Base-by-base conservation (phyloP, 169 alveolate species). In the Plasmodium sp. region DNA sequence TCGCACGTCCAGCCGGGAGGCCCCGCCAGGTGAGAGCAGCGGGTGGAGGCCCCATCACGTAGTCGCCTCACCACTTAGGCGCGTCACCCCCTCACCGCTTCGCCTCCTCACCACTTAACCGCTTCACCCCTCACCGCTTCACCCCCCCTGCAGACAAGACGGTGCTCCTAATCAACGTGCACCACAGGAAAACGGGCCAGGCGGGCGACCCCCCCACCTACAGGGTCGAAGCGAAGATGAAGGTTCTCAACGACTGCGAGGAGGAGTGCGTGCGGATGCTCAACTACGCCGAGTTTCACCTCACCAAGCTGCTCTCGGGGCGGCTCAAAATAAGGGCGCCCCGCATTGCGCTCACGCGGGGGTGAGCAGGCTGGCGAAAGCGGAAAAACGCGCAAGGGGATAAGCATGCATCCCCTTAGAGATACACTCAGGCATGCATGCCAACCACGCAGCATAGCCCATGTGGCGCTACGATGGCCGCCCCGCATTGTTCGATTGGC, bases 191-290 rank as follows among this genome's bases (percentile, higher is more conserved):
- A 71, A 80, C n/a, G 14, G 48, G 73, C 2, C 62, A 79, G 54
- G 27, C 31, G 22, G 58, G 39, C 1, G 43, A 18, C 9, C 36
- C 67, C 36, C 41, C 72, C 58, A 31, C 43, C 36, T 85, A 85
- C 48, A 43, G 39, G 77, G 73, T 85, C 45, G 36, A 74, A 51
- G 22, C 62, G 43, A 85, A 85, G 39, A 85, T 85, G 31, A 85
- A 85, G 75, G 18, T 85, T 1, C 80, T 85, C 12, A 75, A 85
- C 62, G 80, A 54, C 31, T 85, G 86, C 36, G 86, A 85, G 39
- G 93, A 85, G 12, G 72, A 48, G 58, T 48, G 86, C 62, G 27
- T 22, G 14, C 56, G 80, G 16, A 34, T 85, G 7, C 81, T 85
- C 5, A 18, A 85, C 62, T 75, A 75, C 43, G 12, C 75, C 9